These are phyloP conservation scores for Carex sylvatica DNA, from an alignment of 202 grass and related monocot species.

Conservation along the genomic window DNA sequence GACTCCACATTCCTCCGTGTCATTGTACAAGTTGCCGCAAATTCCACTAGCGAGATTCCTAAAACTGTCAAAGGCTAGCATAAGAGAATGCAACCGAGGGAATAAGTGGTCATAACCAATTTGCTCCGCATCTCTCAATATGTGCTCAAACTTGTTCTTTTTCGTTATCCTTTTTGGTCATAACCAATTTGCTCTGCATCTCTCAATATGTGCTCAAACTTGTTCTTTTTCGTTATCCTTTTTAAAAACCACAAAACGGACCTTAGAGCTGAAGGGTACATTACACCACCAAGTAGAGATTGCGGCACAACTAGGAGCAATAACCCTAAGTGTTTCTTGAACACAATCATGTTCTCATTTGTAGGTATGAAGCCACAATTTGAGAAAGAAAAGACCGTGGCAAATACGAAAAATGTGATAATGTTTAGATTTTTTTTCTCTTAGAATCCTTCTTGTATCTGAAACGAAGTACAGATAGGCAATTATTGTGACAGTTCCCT, in stretches of 20 bases:
- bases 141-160: slow-evolving; percentile 31
- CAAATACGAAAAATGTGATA: slow-evolving; percentile 55
- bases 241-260: slow-evolving; percentile 40
- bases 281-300: slow-evolving; percentile 46
- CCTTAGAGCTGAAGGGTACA: slow-evolving; percentile 45
- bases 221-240: slow-evolving; percentile 21
- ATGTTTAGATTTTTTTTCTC: slow-evolving; percentile 36
- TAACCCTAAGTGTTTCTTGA: slow-evolving; percentile 41
- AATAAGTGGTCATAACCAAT: slow-evolving; percentile 51
- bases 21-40: slow-evolving; percentile 35
- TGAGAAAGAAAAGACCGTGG: slow-evolving; percentile 55
- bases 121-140: slow-evolving; percentile 13
- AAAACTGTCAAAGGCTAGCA: slow-evolving; percentile 38
- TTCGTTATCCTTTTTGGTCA: slow-evolving; percentile 23
- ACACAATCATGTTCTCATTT: slow-evolving; percentile 62
- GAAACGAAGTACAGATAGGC: slow-evolving; percentile 31
- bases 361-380: slow-evolving; percentile 55
- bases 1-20: slow-evolving; percentile 43
- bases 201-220: slow-evolving; percentile 29
- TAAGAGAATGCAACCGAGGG: slow-evolving; percentile 36
- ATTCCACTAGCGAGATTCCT: slow-evolving; percentile 21
- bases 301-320: slow-evolving; percentile 55
- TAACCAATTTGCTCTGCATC: slow-evolving; percentile 32
- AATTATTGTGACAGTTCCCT: slow-evolving; percentile 21
- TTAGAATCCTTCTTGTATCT: slow-evolving; percentile 31